phyloP scores from a whole-genome alignment of 176 grass and related monocot genomes.

The Oryza glaberrima region DNA sequence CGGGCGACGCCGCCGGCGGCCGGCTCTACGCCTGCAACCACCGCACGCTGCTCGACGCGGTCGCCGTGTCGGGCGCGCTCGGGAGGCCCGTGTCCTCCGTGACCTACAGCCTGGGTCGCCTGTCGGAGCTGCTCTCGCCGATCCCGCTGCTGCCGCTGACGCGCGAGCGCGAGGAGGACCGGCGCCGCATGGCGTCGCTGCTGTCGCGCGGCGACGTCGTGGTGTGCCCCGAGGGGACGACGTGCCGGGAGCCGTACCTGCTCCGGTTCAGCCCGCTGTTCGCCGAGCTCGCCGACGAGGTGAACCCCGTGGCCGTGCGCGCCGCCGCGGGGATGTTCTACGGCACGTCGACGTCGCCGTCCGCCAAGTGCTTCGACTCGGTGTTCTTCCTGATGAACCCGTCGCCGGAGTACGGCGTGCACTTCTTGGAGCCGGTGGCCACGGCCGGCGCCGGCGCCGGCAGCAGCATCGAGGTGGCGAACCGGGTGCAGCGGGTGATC shows the following conservation, averaged over 20 bases:
- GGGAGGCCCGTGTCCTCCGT: conserved; percentile 38
- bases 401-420: conserved; percentile 38
- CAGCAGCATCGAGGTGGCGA: conserved; percentile 46
- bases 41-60: conserved; percentile 69
- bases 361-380: conserved; percentile 62
- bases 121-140: conserved; percentile 64
- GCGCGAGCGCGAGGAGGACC: conserved; percentile 50
- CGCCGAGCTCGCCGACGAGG: conserved; percentile 67
- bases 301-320: conserved; percentile 56
- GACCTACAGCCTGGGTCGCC: conserved; percentile 57
- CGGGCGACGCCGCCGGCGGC: not conserved
- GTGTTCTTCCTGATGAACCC: conserved; percentile 71
- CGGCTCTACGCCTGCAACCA: conserved; percentile 76
- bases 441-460: conserved; percentile 6
- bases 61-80: conserved; percentile 60
- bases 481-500: conserved; percentile 51
- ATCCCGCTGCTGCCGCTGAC: conserved; percentile 60
- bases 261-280: conserved; percentile 90
- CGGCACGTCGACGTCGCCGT: conserved; percentile 55
- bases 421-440: conserved; percentile 50
- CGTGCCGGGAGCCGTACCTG: conserved; percentile 92
- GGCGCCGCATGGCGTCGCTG: conserved; percentile 47
- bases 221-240: conserved; percentile 94
- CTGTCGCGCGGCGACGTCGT: conserved; percentile 70
- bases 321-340: conserved; percentile 56